Evolutionary conservation across 306 rosid species (phyloP).

Genomic region (Hippophae gyantsensis): DNA sequence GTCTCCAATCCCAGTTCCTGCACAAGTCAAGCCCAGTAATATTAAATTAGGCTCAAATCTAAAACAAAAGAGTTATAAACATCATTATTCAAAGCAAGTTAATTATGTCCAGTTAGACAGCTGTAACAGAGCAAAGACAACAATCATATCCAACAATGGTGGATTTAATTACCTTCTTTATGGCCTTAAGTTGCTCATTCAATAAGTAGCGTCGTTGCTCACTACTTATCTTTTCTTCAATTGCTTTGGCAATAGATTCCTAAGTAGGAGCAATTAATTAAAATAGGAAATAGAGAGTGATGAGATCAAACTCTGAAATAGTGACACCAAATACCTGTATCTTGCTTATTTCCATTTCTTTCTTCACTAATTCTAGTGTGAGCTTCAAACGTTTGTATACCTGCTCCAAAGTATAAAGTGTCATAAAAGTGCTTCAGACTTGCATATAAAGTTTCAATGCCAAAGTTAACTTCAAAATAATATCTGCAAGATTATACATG

Average conservation of each 20-base stretch:
- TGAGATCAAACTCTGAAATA: not conserved
- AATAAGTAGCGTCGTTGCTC: slow-evolving; percentile 95
- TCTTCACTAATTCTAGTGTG: slow-evolving; percentile 87
- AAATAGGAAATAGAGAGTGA: slow-evolving; percentile 9
- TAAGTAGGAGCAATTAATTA: slow-evolving; percentile 21
- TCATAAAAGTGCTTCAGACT: slow-evolving; percentile 15
- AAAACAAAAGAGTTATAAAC: not conserved
- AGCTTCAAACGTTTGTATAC: slow-evolving; percentile 84
- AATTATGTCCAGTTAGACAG: not conserved
- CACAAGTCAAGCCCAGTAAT: slow-evolving; percentile 16
- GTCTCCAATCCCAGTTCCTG: slow-evolving; percentile 98
- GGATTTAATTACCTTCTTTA: slow-evolving; percentile 62
- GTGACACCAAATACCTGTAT: slow-evolving; percentile 57
- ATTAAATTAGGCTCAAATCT: slow-evolving; percentile 14
- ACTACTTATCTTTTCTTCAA: slow-evolving; percentile 96
- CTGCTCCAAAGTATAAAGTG: slow-evolving; percentile 28
- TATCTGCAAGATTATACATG: slow-evolving; percentile 12
- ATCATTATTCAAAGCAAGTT: not conserved
- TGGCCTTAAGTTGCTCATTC: slow-evolving; percentile 96
- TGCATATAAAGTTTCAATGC: slow-evolving; percentile 7
- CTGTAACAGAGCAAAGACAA: slow-evolving; percentile 1
- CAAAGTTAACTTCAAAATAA: not conserved
- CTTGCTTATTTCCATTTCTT: slow-evolving; percentile 98
- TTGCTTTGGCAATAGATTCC: slow-evolving; percentile 99
- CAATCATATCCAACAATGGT: not conserved